Conservation (phyloP, 192 early-diverging fungal species). For the Rhizoclosmatium sp. region DNA sequence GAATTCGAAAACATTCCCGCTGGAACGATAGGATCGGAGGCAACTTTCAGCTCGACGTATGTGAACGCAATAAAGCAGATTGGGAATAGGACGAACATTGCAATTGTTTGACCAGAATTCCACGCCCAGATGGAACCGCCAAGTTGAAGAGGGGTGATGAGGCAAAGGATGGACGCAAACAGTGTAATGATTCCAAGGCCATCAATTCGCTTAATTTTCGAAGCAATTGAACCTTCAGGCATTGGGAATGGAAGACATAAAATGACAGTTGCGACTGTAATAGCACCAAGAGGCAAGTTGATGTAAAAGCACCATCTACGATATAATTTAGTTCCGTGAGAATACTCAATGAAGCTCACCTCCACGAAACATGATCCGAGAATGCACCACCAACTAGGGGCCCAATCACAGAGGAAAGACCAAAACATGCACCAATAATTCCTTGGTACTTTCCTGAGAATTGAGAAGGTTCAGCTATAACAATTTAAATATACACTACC, state of each 20-base stretch:
- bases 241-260: slow-evolving; percentile 67
- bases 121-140: slow-evolving; percentile 77
- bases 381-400: slow-evolving; percentile 88
- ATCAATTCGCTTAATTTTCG: slow-evolving; percentile 76
- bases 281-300: slow-evolving; percentile 81
- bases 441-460: slow-evolving; percentile 54
- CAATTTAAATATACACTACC: not conserved
- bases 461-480: not conserved
- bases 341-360: too few species aligned
- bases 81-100: slow-evolving; percentile 52
- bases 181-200: slow-evolving; percentile 66
- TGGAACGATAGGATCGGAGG: slow-evolving; percentile 79
- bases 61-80: slow-evolving; percentile 55
- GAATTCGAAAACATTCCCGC: slow-evolving; percentile 64
- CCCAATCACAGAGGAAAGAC: slow-evolving; percentile 77
- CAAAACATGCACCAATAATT: slow-evolving; percentile 70
- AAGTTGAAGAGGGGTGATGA: slow-evolving; percentile 77
- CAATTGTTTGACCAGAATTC: slow-evolving; percentile 65
- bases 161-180: slow-evolving; percentile 57
- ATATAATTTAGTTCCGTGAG: too few species aligned
- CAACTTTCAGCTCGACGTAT: slow-evolving; percentile 68
- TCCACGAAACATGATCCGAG: slow-evolving; percentile 61
- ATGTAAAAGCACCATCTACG: slow-evolving; percentile 73
- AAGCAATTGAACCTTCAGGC: slow-evolving; percentile 52
- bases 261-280: slow-evolving; percentile 66